Percentiles rank a stretch among this genome's conserved stretches.
phyloP scores from a whole-genome alignment of 306 rosid species.

The Benincasa hispida region DNA sequence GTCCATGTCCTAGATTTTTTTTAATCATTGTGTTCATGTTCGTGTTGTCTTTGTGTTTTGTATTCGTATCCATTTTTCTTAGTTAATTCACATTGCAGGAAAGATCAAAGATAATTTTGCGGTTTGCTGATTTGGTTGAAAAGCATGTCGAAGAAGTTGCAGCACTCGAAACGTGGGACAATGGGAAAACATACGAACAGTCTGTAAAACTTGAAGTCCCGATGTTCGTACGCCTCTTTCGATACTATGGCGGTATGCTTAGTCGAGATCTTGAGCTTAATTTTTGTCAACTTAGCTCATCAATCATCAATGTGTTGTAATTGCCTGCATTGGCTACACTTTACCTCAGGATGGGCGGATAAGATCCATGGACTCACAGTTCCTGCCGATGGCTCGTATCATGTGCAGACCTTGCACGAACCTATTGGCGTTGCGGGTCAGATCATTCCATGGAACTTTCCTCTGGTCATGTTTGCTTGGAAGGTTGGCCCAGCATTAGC shows the following conservation, averaged over 20 bases:
- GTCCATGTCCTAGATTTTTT: too few relatives aligned
- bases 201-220: slow-evolving; percentile 55
- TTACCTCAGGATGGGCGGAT: slow-evolving; percentile 75
- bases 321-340: background rate
- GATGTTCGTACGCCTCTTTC: slow-evolving; percentile 50
- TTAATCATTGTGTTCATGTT: too few relatives aligned
- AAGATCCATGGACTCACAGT: slow-evolving; percentile 85
- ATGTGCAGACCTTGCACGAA: slow-evolving; percentile 82
- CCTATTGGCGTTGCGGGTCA: slow-evolving; percentile 94
- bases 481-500: slow-evolving; percentile 89
- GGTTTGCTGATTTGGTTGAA: slow-evolving; percentile 77
- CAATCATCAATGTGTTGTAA: background rate
- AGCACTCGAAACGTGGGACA: slow-evolving; percentile 89
- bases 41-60: too few relatives aligned
- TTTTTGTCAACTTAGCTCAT: background rate
- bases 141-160: slow-evolving; percentile 65
- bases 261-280: background rate
- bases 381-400: slow-evolving; percentile 71
- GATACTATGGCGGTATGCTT: slow-evolving; percentile 69
- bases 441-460: slow-evolving; percentile 97
- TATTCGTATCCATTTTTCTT: too few relatives aligned
- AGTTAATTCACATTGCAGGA: slow-evolving; percentile 24
- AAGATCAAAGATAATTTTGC: slow-evolving; percentile 46
- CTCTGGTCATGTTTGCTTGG: slow-evolving; percentile 86
- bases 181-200: slow-evolving; percentile 83